A percentile compares a stretch with the other conserved stretches of the same genome.
phyloP scores from a whole-genome alignment of 1,284 basidiomycete genomes.

The Fistulinella cinereoalba region DNA sequence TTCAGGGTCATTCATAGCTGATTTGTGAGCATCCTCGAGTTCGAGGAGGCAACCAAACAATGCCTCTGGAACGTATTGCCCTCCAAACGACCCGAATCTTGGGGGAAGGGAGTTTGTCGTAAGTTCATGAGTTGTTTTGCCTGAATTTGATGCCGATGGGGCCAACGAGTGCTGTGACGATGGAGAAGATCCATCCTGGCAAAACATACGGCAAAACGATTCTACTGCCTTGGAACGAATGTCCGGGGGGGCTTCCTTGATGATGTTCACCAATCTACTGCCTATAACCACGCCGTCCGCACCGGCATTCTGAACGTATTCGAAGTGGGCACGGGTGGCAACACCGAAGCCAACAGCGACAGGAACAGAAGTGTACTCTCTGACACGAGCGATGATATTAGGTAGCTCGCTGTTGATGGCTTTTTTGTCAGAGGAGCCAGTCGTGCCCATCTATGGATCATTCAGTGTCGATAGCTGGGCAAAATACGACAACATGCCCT shows the following conservation, averaged over 20 bases:
- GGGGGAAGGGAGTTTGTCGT: constrained; percentile 54
- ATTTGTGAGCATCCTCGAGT: constrained; percentile 87
- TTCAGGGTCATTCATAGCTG: constrained; percentile 82
- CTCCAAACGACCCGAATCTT: constrained; percentile 94
- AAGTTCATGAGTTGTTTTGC: constrained; percentile 9
- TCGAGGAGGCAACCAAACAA: constrained; percentile 89
- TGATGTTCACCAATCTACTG: constrained; percentile 78
- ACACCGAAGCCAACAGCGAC: constrained; percentile 97
- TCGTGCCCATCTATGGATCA: constrained; percentile 86
- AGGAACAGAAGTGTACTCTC: constrained; percentile 42
- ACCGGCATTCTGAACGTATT: constrained; percentile 79
- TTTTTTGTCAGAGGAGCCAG: constrained; percentile 81
- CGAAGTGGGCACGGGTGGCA: constrained; percentile 89
- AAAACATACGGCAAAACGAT: constrained; percentile 71
- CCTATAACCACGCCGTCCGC: constrained; percentile 96
- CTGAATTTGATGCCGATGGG: constrained; percentile 46
- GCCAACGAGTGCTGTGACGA: constrained; percentile 30
- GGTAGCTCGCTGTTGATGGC: constrained; percentile 77
- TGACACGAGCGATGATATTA: constrained; percentile 47
- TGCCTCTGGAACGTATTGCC: constrained; percentile 96
- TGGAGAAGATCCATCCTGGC: constrained; percentile 52
- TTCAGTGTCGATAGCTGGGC: constrained; percentile 2
- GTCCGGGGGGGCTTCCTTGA: constrained; percentile 62
- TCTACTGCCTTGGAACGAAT: constrained; percentile 64
- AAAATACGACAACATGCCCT: constrained; percentile 13